Evolutionary conservation across 352 stramenopile genomes (phyloP), one percentile per base, ranked within the genome.

Genomic region (Globisporangium parvum): DNA sequence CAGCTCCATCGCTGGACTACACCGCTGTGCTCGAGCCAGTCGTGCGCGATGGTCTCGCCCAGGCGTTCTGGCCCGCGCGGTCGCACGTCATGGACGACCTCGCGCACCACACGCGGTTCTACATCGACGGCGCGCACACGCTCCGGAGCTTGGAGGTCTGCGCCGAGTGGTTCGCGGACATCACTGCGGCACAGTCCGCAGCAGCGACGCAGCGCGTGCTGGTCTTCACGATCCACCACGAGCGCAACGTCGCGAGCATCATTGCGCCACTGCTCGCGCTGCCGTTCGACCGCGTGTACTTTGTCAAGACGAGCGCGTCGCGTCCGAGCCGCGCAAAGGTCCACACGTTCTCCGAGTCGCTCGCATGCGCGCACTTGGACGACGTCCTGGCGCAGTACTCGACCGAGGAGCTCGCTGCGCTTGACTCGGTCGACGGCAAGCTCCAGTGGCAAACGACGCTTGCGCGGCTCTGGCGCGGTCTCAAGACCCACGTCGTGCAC

Each of bases 101-200:
- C 44, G 60, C 49, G 6, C 53, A 75, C 56, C 53, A 66, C 31
- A 71, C 71, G 55, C 55, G 63, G 2, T 92, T 88, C 55, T 91
- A 86, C 65, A 80, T 97, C 20, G 89, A 97, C 60, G 89, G 89
- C 23, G 89, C 87, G 8, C 89, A 97, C 70, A 97, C 89, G 40
- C 55, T 85, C 44, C 69, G 70, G 33, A 95, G 85, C 54, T 69
- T 97, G 15, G 71, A 80, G 58, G 85, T 73, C 24, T 91, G 76
- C 37, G 73, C 68, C 37, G 64, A 80, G 28, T 97, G 89, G 89
- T 97, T 74, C 50, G 35, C 33, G 15, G 47, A 58, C n/a, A 50
- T 45, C 48, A 49, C 33, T 8, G 54, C 54, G n/a, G n/a, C 44
- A 1, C 51, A 56, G 48, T n/a, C 60, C 47, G 8, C 31, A 50